phyloP scores from a whole-genome alignment of 2,329 filamentous ascomycete species.

The Clarireedia hainanense region DNA sequence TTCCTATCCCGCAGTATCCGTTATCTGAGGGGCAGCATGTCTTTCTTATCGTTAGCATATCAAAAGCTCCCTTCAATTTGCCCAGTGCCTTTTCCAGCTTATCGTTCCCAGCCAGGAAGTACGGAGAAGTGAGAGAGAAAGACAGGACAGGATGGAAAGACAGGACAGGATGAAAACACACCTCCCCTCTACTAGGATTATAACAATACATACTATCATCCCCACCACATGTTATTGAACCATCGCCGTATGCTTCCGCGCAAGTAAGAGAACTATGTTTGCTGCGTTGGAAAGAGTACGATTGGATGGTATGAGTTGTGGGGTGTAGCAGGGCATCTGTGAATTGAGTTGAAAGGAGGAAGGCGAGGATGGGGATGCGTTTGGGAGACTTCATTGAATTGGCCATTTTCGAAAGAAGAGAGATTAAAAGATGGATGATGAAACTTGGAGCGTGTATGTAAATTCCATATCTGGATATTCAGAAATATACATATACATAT shows the following conservation, averaged over 20 bases:
- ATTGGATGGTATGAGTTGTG: background rate
- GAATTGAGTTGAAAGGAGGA: background rate
- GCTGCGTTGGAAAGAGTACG: background rate
- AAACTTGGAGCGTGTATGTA: no score
- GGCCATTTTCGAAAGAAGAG: no score
- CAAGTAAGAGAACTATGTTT: slow-evolving; percentile 12
- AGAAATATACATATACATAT: no score
- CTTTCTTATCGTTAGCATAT: slow-evolving; percentile 1
- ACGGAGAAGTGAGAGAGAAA: background rate
- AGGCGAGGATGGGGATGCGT: background rate
- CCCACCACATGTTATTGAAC: slow-evolving; percentile 12
- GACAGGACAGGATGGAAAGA: background rate
- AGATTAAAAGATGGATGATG: no score
- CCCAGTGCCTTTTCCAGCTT: background rate
- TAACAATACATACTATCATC: slow-evolving; percentile 14
- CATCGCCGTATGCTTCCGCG: slow-evolving; percentile 14
- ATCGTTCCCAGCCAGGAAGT: background rate
- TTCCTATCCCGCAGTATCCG: slow-evolving; percentile 14
- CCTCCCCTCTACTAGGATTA: slow-evolving; percentile 18
- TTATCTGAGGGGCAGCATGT: slow-evolving; percentile 15
- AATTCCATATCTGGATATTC: no score
- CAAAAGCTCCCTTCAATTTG: background rate
- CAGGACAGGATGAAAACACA: background rate
- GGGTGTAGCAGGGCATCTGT: background rate
- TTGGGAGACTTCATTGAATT: background rate